phyloP scores from a whole-genome alignment of 495 filamentous ascomycete species.

The Usnea hakonensis region DNA sequence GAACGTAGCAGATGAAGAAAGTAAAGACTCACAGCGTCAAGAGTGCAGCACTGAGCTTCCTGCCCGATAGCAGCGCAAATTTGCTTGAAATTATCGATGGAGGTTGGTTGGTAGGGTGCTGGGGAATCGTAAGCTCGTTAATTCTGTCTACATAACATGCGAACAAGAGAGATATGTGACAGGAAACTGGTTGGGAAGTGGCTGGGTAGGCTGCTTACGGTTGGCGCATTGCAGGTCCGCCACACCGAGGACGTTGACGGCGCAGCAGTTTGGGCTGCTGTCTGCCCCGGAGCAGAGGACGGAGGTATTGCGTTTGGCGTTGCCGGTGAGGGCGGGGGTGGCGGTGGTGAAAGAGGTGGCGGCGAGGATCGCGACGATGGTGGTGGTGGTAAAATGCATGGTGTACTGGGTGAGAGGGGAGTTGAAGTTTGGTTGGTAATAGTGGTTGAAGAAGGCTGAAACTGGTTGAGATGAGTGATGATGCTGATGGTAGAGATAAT shows the following conservation, averaged over 20 bases:
- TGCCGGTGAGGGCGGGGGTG: background rate
- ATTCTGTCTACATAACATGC: no score
- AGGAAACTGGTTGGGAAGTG: background rate
- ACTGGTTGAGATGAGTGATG: background rate
- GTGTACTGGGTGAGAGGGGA: background rate
- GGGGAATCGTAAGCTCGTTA: no score
- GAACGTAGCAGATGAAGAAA: background rate
- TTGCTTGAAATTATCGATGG: background rate
- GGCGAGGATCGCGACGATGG: background rate
- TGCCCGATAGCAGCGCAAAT: background rate
- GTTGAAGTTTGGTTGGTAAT: background rate
- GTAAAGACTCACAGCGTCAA: background rate
- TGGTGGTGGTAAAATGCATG: background rate
- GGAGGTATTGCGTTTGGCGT: background rate
- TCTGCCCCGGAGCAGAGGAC: background rate
- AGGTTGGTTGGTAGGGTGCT: background rate
- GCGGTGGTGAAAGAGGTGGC: background rate
- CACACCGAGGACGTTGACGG: background rate
- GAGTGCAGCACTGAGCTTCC: conserved; percentile 3
- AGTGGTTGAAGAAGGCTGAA: background rate
- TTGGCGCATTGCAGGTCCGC: background rate
- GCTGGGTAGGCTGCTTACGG: background rate
- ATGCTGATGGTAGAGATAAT: background rate
- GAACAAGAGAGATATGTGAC: no score
- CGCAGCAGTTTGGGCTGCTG: background rate